Base-by-base conservation (phyloP, 73 alveolate genomes). In the Blepharisma stoltei region DNA sequence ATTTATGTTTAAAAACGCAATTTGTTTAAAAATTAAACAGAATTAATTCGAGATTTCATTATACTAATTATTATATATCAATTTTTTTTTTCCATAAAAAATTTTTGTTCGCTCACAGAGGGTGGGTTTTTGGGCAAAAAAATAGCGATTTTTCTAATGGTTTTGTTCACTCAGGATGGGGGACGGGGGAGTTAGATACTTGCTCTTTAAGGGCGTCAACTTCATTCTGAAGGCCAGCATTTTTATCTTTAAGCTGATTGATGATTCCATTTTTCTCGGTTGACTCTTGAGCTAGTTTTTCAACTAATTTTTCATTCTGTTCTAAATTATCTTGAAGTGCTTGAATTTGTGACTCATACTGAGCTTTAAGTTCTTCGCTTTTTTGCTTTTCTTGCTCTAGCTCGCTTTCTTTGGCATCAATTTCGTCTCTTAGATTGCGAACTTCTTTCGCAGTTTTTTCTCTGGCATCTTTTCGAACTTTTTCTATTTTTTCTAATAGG, bases 401-500 rank as follows among this genome's bases (percentile, higher is more conserved):
- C 23, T 60, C 73, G 23, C 5, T 60, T 20, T 0, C 48, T 60
- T 25, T 60, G 5, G 14, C 73, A 8, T 60, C 46, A 14, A 60
- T 4, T 60, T 60, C 73, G 23, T 38, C 45, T 60, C 5, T 60
- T 18, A 60, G 73, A 20, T 38, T 14, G 46, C 23, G 14, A 25
- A 60, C 23, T 5, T 60, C 73, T 60, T 60, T 60, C 2, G 49
- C 11, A 14, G 11, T n/a, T 5, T 25, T 60, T 60, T 60, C 73
- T 60, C 73, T 60, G 2, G 23, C 46, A 2, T 60, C 73, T 60
- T 38, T 60, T 60, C 73, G 0, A 1, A 60, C 46, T 20, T 25
- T n/a, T 25, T 60, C 73, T 14, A 60, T n/a, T 60, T 60, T 60
- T 60, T 60, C 73, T 38, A n/a, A 60, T 8, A 14, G 14, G n/a